Evolutionary conservation across 768 basidiomycete species (phyloP).

Genomic region (Xanthoconium stramineum): DNA sequence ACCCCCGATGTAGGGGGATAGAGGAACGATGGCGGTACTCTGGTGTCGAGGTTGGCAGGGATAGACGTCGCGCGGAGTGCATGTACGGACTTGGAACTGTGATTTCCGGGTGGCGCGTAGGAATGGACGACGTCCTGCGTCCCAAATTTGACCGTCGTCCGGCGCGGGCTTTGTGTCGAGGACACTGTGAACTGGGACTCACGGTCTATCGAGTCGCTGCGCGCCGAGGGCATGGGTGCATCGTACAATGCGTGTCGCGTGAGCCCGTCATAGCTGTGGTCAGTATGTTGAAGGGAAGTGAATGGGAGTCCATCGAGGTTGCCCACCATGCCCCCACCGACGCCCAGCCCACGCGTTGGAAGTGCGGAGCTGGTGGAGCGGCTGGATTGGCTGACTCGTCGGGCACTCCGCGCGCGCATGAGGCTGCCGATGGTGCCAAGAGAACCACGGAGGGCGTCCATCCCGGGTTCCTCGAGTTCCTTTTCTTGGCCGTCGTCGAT

Average conservation of each 20-base stretch:
- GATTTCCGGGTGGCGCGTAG: conserved; percentile 59
- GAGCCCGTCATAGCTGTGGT: conserved; percentile 48
- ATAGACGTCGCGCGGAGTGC: conserved; percentile 19
- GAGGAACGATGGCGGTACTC: conserved; percentile 15
- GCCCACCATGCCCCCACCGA: conserved; percentile 29
- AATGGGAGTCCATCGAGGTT: conserved; percentile 23
- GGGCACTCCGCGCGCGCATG: conserved; percentile 63
- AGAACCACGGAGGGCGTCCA: conserved; percentile 86
- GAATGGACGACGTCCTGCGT: conserved; percentile 71
- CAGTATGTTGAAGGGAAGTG: conserved; percentile 26
- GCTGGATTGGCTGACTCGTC: conserved; percentile 49
- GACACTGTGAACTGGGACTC: conserved; percentile 31
- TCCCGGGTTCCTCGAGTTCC: conserved; percentile 80
- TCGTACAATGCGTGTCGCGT: conserved; percentile 87
- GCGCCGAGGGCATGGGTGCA: conserved; percentile 62
- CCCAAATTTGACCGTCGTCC: conserved; percentile 75
- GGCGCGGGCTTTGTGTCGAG: conserved; percentile 31
- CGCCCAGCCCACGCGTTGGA: conserved; percentile 18
- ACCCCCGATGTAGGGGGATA: conserved; percentile 23
- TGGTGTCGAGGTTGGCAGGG: conserved; percentile 14
- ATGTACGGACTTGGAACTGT: conserved; percentile 42
- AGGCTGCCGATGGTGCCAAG: conserved; percentile 92
- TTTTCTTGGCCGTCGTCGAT: conserved; percentile 61
- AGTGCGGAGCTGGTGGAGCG: conserved; percentile 24
- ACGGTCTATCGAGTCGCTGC: conserved; percentile 37